Conservation (phyloP, 352 stramenopile genomes). For the Pythium myriotylum region DNA sequence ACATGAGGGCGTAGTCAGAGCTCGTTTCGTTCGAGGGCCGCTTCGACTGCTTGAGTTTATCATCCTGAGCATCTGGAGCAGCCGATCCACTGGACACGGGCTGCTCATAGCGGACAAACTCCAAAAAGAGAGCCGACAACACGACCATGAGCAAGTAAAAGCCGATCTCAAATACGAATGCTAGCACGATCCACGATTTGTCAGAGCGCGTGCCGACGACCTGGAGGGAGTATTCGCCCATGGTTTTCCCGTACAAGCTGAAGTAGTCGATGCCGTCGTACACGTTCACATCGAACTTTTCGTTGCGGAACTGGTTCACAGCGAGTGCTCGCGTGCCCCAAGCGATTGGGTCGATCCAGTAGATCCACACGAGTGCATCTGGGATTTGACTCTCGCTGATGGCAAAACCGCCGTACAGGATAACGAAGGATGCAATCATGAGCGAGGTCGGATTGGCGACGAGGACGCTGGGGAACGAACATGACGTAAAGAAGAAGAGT, state of each 20-base stretch:
- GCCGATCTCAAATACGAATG: constrained; percentile 24
- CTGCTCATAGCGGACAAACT: constrained; percentile 26
- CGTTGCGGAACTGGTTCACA: constrained; percentile 39
- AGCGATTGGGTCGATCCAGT: constrained; percentile 57
- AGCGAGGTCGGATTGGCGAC: constrained; percentile 35
- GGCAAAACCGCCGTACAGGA: constrained; percentile 53
- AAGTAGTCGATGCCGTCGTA: constrained; percentile 40
- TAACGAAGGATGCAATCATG: constrained; percentile 35
- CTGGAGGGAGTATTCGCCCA: constrained; percentile 38
- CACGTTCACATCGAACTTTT: constrained; percentile 29
- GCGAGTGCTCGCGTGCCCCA: constrained; percentile 42
- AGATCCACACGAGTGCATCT: constrained; percentile 44
- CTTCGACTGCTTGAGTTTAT: not conserved
- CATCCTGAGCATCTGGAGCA: not conserved
- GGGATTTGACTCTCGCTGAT: constrained; percentile 46
- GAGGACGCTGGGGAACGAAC: constrained; percentile 26
- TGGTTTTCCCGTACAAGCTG: constrained; percentile 22
- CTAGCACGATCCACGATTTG: constrained; percentile 31
- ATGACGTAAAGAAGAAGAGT: constrained; percentile 40
- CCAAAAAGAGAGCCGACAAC: constrained; percentile 12
- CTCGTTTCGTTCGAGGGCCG: constrained; percentile 1
- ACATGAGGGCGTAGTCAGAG: constrained; percentile 17
- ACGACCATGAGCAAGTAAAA: constrained; percentile 21
- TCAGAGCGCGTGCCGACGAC: constrained; percentile 37
- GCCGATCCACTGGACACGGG: not conserved